Percentiles rank a stretch among this genome's conserved stretches.
Evolutionary conservation across 2,329 filamentous ascomycete genomes (phyloP).

Genomic region (Tolypocladium nubicola): DNA sequence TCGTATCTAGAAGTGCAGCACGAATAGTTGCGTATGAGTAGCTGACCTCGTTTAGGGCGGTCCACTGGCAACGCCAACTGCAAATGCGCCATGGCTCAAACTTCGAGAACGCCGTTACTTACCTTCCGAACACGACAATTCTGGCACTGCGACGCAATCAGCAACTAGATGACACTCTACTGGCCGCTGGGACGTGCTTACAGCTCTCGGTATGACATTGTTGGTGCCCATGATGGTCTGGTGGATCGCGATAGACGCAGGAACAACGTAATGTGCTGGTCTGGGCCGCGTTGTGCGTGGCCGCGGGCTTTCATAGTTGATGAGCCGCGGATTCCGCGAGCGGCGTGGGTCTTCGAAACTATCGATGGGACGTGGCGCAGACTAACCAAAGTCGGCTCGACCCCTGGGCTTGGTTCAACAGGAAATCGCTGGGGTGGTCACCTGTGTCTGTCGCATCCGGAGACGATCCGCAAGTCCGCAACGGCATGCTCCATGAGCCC

Average conservation of each 20-base stretch:
- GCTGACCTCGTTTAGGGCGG: neutral
- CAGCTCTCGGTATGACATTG: neutral
- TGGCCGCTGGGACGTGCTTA: neutral
- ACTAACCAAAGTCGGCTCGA: neutral
- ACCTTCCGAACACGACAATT: constrained; percentile 1
- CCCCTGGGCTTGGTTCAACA: too few species aligned
- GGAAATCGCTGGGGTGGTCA: too few species aligned
- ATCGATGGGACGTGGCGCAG: too few species aligned
- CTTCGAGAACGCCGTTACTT: neutral
- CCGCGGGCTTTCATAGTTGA: neutral
- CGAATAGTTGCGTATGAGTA: neutral
- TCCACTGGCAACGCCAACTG: neutral
- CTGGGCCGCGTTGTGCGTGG: neutral
- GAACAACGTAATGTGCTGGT: neutral
- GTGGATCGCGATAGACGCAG: neutral
- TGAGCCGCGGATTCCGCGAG: neutral
- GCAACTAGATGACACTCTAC: neutral
- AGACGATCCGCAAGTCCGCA: too few species aligned
- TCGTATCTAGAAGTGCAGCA: constrained; percentile 4
- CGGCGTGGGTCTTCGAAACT: neutral
- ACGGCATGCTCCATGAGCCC: too few species aligned
- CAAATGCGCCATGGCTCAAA: too few species aligned
- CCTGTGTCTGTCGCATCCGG: too few species aligned
- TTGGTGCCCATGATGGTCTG: neutral
- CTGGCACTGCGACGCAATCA: neutral